These are phyloP conservation scores for Euphorbia schlechtendalii DNA, from an alignment of 441 rosid species.

Conservation along the genomic window DNA sequence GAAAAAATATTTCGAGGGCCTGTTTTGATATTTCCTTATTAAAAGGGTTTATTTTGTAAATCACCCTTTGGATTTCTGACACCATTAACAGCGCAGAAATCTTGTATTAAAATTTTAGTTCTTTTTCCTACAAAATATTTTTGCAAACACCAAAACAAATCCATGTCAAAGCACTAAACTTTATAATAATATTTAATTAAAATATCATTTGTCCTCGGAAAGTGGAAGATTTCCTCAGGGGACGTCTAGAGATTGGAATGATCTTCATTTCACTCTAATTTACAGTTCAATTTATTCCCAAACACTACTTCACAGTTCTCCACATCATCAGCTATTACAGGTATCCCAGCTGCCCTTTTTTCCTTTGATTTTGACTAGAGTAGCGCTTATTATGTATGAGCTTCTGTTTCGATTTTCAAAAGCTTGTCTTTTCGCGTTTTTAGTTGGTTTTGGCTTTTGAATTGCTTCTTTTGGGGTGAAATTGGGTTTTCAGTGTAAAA, in stretches of 20 bases:
- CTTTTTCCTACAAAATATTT: background rate
- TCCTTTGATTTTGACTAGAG: conserved; percentile 16
- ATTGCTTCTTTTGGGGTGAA: conserved; percentile 8
- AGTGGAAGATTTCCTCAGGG: conserved; percentile 36
- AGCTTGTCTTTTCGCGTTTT: conserved; percentile 13
- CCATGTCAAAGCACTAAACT: conserved; percentile 28
- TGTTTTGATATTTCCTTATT: too few species aligned
- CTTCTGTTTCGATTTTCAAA: conserved; percentile 11
- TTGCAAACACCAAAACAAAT: conserved; percentile 15
- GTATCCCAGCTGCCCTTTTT: conserved; percentile 26
- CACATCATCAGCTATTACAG: conserved; percentile 8
- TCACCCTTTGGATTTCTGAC: conserved; percentile 17
- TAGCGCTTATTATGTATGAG: background rate
- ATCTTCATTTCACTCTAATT: conserved; percentile 16
- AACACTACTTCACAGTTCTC: background rate
- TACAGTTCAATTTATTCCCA: conserved; percentile 1
- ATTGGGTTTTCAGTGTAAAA: background rate
- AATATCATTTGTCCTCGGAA: conserved; percentile 32
- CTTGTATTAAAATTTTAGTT: background rate
- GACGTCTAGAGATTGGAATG: conserved; percentile 36
- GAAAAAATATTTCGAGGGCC: too few species aligned
- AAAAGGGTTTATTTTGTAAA: too few species aligned
- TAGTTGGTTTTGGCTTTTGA: conserved; percentile 19
- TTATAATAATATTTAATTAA: conserved; percentile 19
- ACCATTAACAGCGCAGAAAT: conserved; percentile 14